These are phyloP conservation scores for Backusella macrospora DNA, from an alignment of 192 early-diverging fungal species.

Conservation along the genomic window DNA sequence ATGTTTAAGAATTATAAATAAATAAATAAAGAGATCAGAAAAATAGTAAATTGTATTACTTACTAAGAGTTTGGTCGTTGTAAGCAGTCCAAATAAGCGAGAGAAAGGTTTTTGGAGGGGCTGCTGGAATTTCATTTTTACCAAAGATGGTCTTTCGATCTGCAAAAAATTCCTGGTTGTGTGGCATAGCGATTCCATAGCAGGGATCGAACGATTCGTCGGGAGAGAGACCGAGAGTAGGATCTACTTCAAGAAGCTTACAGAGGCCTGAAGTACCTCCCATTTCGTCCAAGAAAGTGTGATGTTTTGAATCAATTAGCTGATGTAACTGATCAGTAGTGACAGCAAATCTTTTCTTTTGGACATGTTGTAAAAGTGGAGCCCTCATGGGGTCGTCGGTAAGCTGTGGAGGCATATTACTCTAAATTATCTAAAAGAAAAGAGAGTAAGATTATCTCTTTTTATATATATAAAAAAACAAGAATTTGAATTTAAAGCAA, in stretches of 20 bases:
- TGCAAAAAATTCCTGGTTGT: slow-evolving; percentile 33
- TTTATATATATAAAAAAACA: background rate
- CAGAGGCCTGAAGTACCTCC: slow-evolving; percentile 64
- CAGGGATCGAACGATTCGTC: slow-evolving; percentile 45
- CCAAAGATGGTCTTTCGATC: slow-evolving; percentile 49
- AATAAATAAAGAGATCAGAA: background rate
- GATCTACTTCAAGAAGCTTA: slow-evolving; percentile 63
- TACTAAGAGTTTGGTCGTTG: slow-evolving; percentile 72
- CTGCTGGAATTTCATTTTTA: slow-evolving; percentile 60
- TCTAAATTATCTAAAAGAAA: background rate
- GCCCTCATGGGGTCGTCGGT: background rate
- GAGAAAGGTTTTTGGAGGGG: slow-evolving; percentile 54
- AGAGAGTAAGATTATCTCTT: background rate
- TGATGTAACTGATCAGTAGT: slow-evolving; percentile 17
- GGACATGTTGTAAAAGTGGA: slow-evolving; percentile 18
- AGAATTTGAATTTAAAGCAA: background rate
- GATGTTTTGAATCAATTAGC: slow-evolving; percentile 71
- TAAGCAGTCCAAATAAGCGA: slow-evolving; percentile 61
- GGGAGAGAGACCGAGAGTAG: slow-evolving; percentile 56
- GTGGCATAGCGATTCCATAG: slow-evolving; percentile 19
- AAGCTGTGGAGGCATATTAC: slow-evolving; percentile 20
- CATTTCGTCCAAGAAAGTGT: slow-evolving; percentile 52
- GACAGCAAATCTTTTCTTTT: slow-evolving; percentile 9
- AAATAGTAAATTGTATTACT: background rate
- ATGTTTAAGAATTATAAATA: slow-evolving; percentile 26